These are phyloP conservation scores for Omphalea diandra DNA, from an alignment of 441 rosid species.

Conservation along the genomic window DNA sequence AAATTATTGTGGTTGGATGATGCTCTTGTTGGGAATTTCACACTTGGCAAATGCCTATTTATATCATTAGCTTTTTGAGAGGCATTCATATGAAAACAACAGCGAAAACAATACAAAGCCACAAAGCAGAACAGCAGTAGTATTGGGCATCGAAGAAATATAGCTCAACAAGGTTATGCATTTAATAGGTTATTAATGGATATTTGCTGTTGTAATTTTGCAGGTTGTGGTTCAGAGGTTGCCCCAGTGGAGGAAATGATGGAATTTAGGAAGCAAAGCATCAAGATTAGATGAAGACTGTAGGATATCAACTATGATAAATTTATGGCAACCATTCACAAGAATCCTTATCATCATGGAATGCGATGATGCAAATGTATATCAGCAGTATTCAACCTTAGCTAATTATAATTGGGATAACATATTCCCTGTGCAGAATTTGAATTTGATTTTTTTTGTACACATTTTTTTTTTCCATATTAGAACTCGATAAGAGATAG, in stretches of 20 bases:
- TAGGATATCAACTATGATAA: neutral
- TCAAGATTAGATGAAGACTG: neutral
- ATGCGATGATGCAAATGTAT: neutral
- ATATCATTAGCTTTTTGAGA: too few species aligned
- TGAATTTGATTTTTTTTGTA: neutral
- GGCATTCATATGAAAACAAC: too few species aligned
- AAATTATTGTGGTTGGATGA: neutral
- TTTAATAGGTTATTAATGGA: constrained; percentile 11
- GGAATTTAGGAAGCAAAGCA: neutral
- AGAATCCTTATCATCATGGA: neutral
- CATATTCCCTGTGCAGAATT: neutral
- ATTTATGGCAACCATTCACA: neutral
- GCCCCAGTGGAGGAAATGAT: constrained; percentile 89
- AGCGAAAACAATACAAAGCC: neutral
- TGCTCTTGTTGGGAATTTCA: neutral
- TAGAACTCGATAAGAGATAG: too few species aligned
- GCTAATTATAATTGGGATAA: neutral
- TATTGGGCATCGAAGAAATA: neutral
- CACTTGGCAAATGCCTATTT: too few species aligned
- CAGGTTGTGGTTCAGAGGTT: constrained; percentile 83
- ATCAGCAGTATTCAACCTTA: neutral
- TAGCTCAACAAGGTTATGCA: neutral
- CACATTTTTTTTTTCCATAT: too few species aligned
- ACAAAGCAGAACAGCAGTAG: neutral
- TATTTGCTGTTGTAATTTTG: constrained; percentile 15